Conservation (phyloP, 2,329 filamentous ascomycete species). For the Penicillium brevicompactum region DNA sequence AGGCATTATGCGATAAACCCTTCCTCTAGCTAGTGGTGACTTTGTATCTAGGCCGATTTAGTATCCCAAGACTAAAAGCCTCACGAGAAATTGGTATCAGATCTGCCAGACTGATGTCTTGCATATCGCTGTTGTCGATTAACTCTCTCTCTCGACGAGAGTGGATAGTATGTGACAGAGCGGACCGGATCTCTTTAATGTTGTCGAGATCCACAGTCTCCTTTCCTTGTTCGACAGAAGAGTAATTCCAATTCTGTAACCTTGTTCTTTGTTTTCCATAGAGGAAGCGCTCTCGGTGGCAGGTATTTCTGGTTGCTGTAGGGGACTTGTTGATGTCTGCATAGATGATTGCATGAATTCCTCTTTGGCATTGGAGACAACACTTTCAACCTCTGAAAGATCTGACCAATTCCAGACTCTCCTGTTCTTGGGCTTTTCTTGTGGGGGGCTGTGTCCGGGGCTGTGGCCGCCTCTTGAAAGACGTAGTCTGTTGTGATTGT, state of each 20-base stretch:
- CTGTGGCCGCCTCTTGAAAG: not conserved
- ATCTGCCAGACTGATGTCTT: not conserved
- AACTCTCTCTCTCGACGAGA: not conserved
- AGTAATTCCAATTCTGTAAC: not conserved
- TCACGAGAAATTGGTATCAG: not conserved
- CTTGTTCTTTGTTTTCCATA: not conserved
- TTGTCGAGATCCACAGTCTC: not conserved
- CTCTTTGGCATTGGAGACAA: not conserved
- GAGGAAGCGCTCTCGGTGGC: not conserved
- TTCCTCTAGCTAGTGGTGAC: too few species aligned
- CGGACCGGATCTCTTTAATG: not conserved
- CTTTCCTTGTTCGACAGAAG: not conserved
- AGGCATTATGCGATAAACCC: too few species aligned
- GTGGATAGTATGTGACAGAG: not conserved
- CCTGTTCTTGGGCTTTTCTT: not conserved
- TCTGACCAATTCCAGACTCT: not conserved
- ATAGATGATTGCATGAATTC: not conserved
- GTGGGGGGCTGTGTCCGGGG: not conserved
- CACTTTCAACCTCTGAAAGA: not conserved
- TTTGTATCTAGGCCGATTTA: not conserved
- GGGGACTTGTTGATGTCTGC: not conserved
- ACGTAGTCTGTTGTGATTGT: not conserved
- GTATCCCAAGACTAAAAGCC: not conserved
- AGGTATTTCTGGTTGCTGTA: not conserved
- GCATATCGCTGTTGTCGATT: not conserved